Evolutionary conservation across 257 asterid genomes (phyloP).

Genomic region (Thymus mandschuricus): DNA sequence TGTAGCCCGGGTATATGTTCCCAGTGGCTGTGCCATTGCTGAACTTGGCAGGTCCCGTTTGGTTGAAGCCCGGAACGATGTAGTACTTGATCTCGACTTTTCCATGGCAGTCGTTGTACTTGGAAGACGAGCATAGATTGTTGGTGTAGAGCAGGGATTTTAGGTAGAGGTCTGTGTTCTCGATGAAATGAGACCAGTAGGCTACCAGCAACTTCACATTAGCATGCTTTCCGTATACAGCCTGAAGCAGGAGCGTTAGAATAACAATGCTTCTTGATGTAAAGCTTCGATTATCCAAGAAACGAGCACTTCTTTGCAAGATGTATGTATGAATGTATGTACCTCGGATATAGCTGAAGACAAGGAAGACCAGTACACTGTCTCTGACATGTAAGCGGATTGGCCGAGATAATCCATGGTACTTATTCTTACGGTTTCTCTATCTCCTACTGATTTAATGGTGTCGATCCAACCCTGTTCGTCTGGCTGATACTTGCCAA

Average conservation of each 20-base stretch:
- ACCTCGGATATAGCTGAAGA: slow-evolving; percentile 89
- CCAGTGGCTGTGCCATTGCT: slow-evolving; percentile 52
- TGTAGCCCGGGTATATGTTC: slow-evolving; percentile 67
- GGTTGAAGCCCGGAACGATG: slow-evolving; percentile 75
- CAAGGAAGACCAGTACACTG: slow-evolving; percentile 76
- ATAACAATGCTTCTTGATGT: background rate
- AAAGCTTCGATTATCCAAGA: background rate
- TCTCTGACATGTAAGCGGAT: slow-evolving; percentile 59
- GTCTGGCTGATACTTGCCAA: slow-evolving; percentile 64
- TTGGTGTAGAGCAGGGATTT: slow-evolving; percentile 76
- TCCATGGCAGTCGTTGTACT: slow-evolving; percentile 64
- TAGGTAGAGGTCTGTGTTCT: slow-evolving; percentile 66
- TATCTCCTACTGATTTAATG: slow-evolving; percentile 63
- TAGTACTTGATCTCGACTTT: slow-evolving; percentile 80
- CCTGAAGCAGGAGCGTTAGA: slow-evolving; percentile 36
- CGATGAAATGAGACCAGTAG: slow-evolving; percentile 72
- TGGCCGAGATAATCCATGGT: slow-evolving; percentile 98
- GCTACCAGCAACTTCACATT: slow-evolving; percentile 72
- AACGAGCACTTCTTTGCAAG: background rate
- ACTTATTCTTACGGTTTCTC: slow-evolving; percentile 67
- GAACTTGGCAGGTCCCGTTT: slow-evolving; percentile 66
- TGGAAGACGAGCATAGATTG: slow-evolving; percentile 70
- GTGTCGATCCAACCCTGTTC: slow-evolving; percentile 95
- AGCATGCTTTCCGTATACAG: slow-evolving; percentile 71
- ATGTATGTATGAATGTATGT: background rate